Evolutionary conservation across 163 green algal species (phyloP).

Genomic region (Trebouxia gelatinosa): DNA sequence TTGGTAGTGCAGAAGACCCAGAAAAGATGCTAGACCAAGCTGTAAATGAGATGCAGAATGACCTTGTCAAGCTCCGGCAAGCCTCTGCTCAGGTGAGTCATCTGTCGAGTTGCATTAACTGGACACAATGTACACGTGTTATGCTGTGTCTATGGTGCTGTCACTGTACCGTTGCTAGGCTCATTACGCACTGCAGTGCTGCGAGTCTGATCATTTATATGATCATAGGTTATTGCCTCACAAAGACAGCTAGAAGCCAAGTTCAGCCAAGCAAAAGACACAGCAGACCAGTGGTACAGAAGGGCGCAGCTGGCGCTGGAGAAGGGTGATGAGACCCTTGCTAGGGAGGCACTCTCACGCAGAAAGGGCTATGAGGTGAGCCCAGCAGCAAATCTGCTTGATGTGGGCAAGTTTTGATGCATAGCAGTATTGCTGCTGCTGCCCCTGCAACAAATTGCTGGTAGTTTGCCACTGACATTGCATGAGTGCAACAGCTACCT

Average conservation of each 20-base stretch:
- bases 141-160: too few species aligned
- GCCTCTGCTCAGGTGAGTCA: conserved; percentile 89
- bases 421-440: background rate
- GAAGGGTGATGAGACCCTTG: conserved; percentile 96
- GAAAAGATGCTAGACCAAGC: conserved; percentile 98
- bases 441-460: background rate
- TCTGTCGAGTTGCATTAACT: too few species aligned
- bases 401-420: background rate
- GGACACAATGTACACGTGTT: too few species aligned
- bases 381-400: too few species aligned
- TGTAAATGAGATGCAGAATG: conserved; percentile 95
- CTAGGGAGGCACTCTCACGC: conserved; percentile 91
- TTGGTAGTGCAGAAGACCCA: conserved; percentile 89
- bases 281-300: conserved; percentile 83
- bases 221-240: conserved; percentile 86
- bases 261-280: conserved; percentile 81
- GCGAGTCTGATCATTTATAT: too few species aligned
- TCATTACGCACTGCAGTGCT: too few species aligned
- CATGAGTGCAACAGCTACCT: background rate
- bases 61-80: conserved; percentile 97
- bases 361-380: conserved; percentile 72
- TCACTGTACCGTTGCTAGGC: too few species aligned
- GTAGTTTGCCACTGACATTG: background rate
- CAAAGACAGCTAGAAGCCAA: conserved; percentile 97
- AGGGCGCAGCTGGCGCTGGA: conserved; percentile 91